Percentiles rank a stretch among this genome's conserved stretches.
Evolutionary conservation across 2,329 filamentous ascomycete species (phyloP).

Genomic region (Penicillium sclerotiorum): DNA sequence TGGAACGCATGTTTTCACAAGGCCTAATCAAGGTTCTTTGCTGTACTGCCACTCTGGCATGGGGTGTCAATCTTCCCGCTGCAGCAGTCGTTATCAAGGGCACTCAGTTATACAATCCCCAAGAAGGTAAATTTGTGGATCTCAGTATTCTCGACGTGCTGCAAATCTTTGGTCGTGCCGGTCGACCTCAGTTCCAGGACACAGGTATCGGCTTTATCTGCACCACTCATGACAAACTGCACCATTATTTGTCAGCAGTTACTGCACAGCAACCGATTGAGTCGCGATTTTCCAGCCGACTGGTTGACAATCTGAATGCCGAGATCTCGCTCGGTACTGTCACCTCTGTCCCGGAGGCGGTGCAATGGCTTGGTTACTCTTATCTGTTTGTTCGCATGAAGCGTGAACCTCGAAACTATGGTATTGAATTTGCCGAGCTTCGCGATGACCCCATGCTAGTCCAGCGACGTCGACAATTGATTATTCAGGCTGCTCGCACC

Average conservation of each 20-base stretch:
- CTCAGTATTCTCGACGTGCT: slow-evolving; percentile 94
- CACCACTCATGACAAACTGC: slow-evolving; percentile 89
- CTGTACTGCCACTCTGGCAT: slow-evolving; percentile 95
- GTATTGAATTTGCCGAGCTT: slow-evolving; percentile 92
- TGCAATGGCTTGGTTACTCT: slow-evolving; percentile 97
- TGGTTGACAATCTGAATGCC: slow-evolving; percentile 96
- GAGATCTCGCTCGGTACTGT: slow-evolving; percentile 94
- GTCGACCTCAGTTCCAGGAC: slow-evolving; percentile 96
- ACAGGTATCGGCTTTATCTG: slow-evolving; percentile 98
- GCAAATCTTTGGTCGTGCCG: slow-evolving; percentile 97
- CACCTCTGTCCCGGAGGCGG: slow-evolving; percentile 88
- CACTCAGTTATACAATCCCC: slow-evolving; percentile 93
- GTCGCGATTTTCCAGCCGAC: slow-evolving; percentile 88
- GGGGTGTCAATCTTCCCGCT: slow-evolving; percentile 97
- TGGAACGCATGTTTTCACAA: slow-evolving; percentile 86
- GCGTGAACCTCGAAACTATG: slow-evolving; percentile 85
- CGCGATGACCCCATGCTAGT: slow-evolving; percentile 86
- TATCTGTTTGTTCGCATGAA: slow-evolving; percentile 98
- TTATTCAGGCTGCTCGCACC: slow-evolving; percentile 83
- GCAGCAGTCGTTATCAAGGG: slow-evolving; percentile 98
- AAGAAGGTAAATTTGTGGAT: slow-evolving; percentile 95
- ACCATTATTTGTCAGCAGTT: slow-evolving; percentile 88
- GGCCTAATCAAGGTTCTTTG: slow-evolving; percentile 96
- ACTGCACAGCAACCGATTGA: slow-evolving; percentile 97
- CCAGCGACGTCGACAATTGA: slow-evolving; percentile 78